Percentiles rank a stretch among this genome's conserved stretches.
Conservation (phyloP, 1,139 yeast species). For the Debaryomyces sp. region DNA sequence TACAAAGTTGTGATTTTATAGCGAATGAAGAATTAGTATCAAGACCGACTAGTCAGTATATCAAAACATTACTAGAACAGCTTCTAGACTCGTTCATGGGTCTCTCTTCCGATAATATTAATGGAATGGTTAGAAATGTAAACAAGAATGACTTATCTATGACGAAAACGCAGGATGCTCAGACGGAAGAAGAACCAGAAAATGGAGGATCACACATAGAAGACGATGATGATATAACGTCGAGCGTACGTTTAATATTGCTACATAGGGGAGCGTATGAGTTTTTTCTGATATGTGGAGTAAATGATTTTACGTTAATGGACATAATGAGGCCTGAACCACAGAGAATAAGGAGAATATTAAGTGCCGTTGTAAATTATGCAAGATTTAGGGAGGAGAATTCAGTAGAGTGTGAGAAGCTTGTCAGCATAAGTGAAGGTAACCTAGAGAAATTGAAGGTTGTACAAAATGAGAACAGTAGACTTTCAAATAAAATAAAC, state of each 20-base stretch:
- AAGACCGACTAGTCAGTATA: slow-evolving; percentile 68
- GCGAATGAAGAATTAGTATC: slow-evolving; percentile 65
- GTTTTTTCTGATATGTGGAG: slow-evolving; percentile 74
- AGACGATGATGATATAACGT: slow-evolving; percentile 31
- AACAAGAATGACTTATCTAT: slow-evolving; percentile 13
- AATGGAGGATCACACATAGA: slow-evolving; percentile 31
- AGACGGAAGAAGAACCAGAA: slow-evolving; percentile 6
- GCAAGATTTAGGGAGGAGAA: slow-evolving; percentile 84
- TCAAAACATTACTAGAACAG: slow-evolving; percentile 66
- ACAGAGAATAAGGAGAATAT: slow-evolving; percentile 58
- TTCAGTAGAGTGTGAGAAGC: slow-evolving; percentile 65
- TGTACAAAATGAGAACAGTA: slow-evolving; percentile 38
- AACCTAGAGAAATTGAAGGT: slow-evolving; percentile 42
- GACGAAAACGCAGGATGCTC: slow-evolving; percentile 7
- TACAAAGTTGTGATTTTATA: slow-evolving; percentile 63
- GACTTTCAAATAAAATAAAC: slow-evolving; percentile 45
- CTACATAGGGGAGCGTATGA: slow-evolving; percentile 61
- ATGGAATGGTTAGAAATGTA: slow-evolving; percentile 21
- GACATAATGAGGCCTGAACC: slow-evolving; percentile 74
- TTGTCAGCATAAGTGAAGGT: slow-evolving; percentile 57
- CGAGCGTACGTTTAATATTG: slow-evolving; percentile 50
- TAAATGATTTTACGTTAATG: slow-evolving; percentile 71
- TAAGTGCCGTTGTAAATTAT: slow-evolving; percentile 85
- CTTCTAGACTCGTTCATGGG: slow-evolving; percentile 73
- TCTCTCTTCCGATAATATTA: slow-evolving; percentile 50